Base-by-base conservation (phyloP, 2,329 filamentous ascomycete species). In the Calonectria crousiana region DNA sequence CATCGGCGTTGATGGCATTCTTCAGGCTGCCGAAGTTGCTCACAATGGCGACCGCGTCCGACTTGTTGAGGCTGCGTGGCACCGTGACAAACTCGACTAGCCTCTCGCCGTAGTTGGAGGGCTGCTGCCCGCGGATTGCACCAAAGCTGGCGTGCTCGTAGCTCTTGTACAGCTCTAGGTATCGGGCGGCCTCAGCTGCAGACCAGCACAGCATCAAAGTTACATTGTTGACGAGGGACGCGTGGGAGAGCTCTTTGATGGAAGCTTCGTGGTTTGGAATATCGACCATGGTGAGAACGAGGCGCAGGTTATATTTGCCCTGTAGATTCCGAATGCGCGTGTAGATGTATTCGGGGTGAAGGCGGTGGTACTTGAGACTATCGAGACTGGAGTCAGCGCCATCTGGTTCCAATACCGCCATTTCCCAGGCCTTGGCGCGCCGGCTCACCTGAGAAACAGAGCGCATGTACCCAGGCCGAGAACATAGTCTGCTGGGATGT, bases 311-410 rank as follows among this genome's bases (percentile, higher is more conserved):
- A 86, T 97, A 98, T 85, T 94, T 95, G 66, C 94, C 95, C 67
- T 94, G 94, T 6, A 99, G 88, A 64, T 93, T 92, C 67, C 94
- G 93, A 78, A 99, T 97, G 72, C 97, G 94, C 30, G 94, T 95
- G 87, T 98, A 98, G 81, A 99, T 95, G 87, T 99, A 99, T 85
- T 99, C 97, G 0, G 97, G 97, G 82, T 99, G 97, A 67, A 99
- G 90, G 34, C 96, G 95, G 85, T 99, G 97, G 85, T 99, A 99
- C 85, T 98, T 99, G 69, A 99, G 90, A 62, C 95, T 89, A 71
- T 30, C 5, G 47, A 60, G n/a, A 23, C 36, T 0, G 11, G 26
- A 2, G 41, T 77, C 23, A 77, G 71, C 2, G 69, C 13, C n/a
- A 34, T n/a, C 16, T 26, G 8, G n/a, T 14, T 41, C n/a, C 11